Percentiles rank a stretch among this genome's conserved stretches.
Conservation (phyloP, 345 rosid genomes). For the Excoecaria cochinchinensis region DNA sequence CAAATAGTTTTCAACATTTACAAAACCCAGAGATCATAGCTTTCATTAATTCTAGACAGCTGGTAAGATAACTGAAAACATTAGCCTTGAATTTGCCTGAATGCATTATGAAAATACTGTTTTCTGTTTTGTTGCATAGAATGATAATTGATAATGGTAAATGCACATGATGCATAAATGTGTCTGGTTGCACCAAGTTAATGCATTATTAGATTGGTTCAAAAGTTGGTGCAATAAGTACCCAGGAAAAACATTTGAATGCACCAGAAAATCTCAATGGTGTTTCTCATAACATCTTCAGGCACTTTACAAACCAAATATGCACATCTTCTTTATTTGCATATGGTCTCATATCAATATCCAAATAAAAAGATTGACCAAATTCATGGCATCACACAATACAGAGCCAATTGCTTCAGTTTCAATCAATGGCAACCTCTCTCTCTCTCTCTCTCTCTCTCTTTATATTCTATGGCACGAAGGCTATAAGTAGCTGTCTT, state of each 20-base stretch:
- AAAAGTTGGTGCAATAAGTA: background rate
- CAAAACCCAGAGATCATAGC: background rate
- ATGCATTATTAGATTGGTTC: background rate
- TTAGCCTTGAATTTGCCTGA: background rate
- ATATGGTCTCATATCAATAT: background rate
- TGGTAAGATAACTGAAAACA: background rate
- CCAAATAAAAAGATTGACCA: background rate
- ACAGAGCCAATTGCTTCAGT: background rate
- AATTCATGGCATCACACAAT: background rate
- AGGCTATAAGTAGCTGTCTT: background rate
- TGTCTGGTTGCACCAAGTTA: background rate
- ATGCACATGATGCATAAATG: background rate
- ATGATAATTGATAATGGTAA: background rate
- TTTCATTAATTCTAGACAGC: slow-evolving; percentile 3
- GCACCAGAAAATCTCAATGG: background rate
- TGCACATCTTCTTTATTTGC: background rate
- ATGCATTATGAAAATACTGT: slow-evolving; percentile 2
- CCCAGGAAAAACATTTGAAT: background rate
- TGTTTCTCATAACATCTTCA: background rate
- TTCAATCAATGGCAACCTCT: background rate
- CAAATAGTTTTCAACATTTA: slow-evolving; percentile 10
- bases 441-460: background rate
- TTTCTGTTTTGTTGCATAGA: background rate
- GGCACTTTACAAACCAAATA: background rate
- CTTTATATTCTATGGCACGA: background rate